A percentile compares a stretch with the other conserved stretches of the same genome.
Conservation (phyloP, 1,284 basidiomycete genomes). For the Inonotus obliquus region DNA sequence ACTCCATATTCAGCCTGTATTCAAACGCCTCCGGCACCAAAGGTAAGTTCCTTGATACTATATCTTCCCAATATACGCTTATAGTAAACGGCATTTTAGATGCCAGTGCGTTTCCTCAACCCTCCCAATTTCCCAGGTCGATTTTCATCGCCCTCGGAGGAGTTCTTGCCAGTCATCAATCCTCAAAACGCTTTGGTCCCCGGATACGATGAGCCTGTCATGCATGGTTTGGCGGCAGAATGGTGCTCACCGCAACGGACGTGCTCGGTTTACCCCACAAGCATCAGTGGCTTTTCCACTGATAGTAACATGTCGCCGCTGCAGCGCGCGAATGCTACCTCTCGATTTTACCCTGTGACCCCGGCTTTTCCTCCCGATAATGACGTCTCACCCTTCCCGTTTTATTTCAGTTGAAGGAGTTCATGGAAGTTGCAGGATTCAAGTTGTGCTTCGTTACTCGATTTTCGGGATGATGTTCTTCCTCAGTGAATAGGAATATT, state of each 20-base stretch:
- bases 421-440: no score
- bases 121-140: background rate
- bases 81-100: no score
- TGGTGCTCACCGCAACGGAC: background rate
- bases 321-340: background rate
- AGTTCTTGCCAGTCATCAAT: background rate
- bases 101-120: background rate
- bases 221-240: background rate
- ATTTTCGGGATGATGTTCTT: no score
- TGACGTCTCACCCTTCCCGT: background rate
- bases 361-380: background rate
- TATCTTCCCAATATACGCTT: background rate
- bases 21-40: background rate
- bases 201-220: background rate
- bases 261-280: background rate
- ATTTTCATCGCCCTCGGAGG: background rate
- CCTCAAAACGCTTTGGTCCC: background rate
- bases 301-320: no score
- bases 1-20: background rate
- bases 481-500: no score
- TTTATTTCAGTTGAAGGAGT: background rate
- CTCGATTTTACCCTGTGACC: background rate
- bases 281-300: background rate
- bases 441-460: no score
- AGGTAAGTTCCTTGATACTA: background rate